phyloP scores from a whole-genome alignment of 108 stramenopile species.

The Skeletonema marinoi region DNA sequence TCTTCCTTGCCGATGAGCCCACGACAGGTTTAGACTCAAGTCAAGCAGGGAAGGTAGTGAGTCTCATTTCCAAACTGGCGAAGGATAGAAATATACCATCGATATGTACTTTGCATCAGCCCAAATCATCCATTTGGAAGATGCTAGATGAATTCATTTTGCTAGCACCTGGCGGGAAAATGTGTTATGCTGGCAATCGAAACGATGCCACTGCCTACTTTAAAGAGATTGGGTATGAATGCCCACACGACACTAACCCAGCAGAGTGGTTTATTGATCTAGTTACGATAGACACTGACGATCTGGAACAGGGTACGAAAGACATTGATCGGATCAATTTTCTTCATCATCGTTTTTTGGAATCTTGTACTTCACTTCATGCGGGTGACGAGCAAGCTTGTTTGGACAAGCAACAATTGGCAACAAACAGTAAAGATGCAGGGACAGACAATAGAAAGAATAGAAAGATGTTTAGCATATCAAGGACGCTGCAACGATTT shows the following conservation, averaged over 20 bases:
- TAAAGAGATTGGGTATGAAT: conserved; percentile 59
- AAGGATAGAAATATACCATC: conserved; percentile 65
- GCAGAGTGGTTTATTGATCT: conserved; percentile 89
- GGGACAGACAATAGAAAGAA: conserved; percentile 12
- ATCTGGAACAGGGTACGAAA: conserved; percentile 41
- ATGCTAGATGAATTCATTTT: conserved; percentile 67
- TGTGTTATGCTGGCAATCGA: conserved; percentile 67
- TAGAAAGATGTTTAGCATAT: conserved; percentile 26
- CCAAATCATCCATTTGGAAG: conserved; percentile 71
- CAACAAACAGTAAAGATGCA: not conserved
- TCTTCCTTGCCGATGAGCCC: conserved; percentile 83
- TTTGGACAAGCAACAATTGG: conserved; percentile 2
- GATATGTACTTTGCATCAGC: conserved; percentile 78
- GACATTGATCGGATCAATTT: conserved; percentile 63
- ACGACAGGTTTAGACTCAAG: conserved; percentile 80
- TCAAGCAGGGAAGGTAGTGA: conserved; percentile 74
- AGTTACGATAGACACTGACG: conserved; percentile 76
- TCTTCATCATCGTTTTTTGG: conserved; percentile 42
- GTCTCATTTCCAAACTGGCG: conserved; percentile 51
- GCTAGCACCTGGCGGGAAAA: conserved; percentile 71
- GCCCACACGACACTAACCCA: conserved; percentile 77
- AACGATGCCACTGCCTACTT: conserved; percentile 66
- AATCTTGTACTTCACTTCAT: conserved; percentile 7
- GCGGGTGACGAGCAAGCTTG: conserved; percentile 3
- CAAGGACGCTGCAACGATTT: conserved; percentile 41